phyloP scores from a whole-genome alignment of 2,329 filamentous ascomycete species.

The Rhynchosporium agropyri region DNA sequence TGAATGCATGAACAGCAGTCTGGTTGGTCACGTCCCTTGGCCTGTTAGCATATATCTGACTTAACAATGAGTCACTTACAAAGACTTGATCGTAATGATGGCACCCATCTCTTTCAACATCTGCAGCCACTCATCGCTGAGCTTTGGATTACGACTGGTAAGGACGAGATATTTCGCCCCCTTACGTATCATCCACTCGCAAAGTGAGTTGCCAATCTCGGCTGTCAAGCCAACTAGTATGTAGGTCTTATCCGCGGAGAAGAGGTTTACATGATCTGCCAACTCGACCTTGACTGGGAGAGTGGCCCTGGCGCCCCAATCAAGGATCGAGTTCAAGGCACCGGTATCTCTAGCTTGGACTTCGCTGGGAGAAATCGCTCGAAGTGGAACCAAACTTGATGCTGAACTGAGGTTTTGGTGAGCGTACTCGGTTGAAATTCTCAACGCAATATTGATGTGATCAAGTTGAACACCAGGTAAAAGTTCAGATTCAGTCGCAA shows the following conservation, averaged over 20 bases:
- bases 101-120: constrained; percentile 1
- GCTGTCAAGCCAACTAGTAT: constrained; percentile 38
- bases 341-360: neutral
- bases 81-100: neutral
- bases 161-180: constrained; percentile 46
- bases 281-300: constrained; percentile 19
- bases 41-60: neutral
- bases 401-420: no score
- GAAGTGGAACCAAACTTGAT: no score
- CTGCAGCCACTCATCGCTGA: constrained; percentile 39
- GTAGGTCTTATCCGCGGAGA: constrained; percentile 36
- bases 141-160: constrained; percentile 45
- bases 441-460: constrained; percentile 17
- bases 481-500: constrained; percentile 11
- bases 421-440: no score
- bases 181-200: constrained; percentile 45
- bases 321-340: neutral
- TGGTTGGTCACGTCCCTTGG: constrained; percentile 8
- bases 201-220: constrained; percentile 43
- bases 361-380: no score
- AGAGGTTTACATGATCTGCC: constrained; percentile 34
- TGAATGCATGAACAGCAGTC: neutral
- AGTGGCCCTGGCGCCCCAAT: constrained; percentile 19
- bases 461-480: constrained; percentile 2
- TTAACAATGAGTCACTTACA: neutral